phyloP scores from a whole-genome alignment of 202 grass and related monocot genomes.

The Carex sylvatica region DNA sequence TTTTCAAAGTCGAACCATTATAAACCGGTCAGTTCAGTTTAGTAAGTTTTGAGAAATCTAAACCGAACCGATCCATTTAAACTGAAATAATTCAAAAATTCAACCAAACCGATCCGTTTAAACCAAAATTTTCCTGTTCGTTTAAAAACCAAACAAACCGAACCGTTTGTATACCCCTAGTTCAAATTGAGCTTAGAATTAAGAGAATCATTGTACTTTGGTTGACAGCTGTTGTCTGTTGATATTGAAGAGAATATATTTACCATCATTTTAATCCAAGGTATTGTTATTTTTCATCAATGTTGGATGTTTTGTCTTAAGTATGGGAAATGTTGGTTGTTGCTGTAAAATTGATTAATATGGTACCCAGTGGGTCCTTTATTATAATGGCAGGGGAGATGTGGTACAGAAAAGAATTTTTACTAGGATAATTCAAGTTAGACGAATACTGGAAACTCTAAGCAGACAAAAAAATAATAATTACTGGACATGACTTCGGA shows the following conservation, averaged over 20 bases:
- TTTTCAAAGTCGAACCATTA: too few relatives aligned
- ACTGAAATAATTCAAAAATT: too few relatives aligned
- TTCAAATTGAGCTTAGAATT: not conserved
- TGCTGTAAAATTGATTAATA: not conserved
- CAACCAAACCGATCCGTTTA: too few relatives aligned
- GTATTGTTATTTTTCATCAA: conserved; percentile 1
- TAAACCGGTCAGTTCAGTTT: too few relatives aligned
- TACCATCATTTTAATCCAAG: not conserved
- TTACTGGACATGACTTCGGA: not conserved
- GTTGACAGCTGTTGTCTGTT: not conserved
- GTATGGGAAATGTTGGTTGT: not conserved
- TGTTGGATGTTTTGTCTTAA: not conserved
- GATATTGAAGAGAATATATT: not conserved
- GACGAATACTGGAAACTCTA: not conserved
- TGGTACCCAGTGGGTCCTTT: not conserved
- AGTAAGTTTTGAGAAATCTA: too few relatives aligned
- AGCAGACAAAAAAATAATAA: not conserved
- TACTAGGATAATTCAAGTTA: not conserved
- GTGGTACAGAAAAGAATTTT: not conserved
- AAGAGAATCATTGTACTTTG: not conserved
- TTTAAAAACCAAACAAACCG: too few relatives aligned
- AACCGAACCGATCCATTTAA: too few relatives aligned
- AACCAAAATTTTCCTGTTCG: too few relatives aligned
- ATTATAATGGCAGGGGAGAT: not conserved
- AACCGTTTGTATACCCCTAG: too few relatives aligned